Conservation (phyloP, 805 yeast species). For the Schizosaccharomyces japonicus region DNA sequence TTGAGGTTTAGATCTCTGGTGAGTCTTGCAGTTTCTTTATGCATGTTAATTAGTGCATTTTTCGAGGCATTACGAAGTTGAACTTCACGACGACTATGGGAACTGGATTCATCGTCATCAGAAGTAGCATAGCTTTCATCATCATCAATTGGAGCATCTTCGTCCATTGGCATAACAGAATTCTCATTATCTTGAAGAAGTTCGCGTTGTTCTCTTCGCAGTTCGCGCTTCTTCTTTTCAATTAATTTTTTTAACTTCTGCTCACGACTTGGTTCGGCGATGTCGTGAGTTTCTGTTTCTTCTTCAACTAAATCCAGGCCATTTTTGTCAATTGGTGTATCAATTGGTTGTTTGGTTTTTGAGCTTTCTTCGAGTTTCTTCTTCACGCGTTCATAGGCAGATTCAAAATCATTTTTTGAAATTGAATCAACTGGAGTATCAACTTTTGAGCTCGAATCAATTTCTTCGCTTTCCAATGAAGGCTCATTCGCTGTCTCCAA, state of each 20-base stretch:
- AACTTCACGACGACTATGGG: too few species aligned
- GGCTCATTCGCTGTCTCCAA: too few species aligned
- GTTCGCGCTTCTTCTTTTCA: not conserved
- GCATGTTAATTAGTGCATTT: slow-evolving; percentile 10
- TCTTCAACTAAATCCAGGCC: too few species aligned
- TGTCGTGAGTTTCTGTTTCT: too few species aligned
- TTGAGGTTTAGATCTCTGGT: slow-evolving; percentile 6
- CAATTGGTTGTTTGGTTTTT: too few species aligned
- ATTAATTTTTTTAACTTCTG: not conserved
- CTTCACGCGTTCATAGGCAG: not conserved
- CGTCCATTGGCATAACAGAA: not conserved
- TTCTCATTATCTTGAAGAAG: not conserved
- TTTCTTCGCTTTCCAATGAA: too few species aligned
- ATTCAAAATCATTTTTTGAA: not conserved
- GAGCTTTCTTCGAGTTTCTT: too few species aligned
- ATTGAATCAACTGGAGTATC: not conserved
- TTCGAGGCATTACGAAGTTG: slow-evolving; percentile 7
- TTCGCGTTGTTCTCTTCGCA: not conserved
- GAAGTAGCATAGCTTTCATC: too few species aligned
- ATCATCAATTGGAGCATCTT: not conserved
- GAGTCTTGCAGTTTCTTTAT: slow-evolving; percentile 9
- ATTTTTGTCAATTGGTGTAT: too few species aligned
- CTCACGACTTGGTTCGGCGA: too few species aligned
- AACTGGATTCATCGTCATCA: too few species aligned
- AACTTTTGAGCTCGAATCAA: too few species aligned